Evolutionary conservation across 352 stramenopile genomes (phyloP), one percentile per base, ranked within the genome.

Genomic region (Pythium dissotocum): DNA sequence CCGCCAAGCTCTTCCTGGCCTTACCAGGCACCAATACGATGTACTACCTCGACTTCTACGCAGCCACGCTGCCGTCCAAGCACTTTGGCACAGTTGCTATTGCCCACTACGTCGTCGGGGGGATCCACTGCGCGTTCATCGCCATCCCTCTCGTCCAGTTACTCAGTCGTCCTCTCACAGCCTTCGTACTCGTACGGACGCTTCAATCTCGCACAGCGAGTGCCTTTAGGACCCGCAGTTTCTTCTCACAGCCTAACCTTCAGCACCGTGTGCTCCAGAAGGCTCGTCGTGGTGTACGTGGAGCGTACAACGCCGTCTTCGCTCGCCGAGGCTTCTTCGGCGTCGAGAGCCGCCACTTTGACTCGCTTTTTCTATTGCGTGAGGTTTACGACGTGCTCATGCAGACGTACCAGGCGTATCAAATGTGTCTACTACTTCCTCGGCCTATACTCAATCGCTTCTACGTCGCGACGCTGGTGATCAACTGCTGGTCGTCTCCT

Each of bases 41-140:
- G 35, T 40, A 40, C 35, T 40, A 14, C 35, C 35, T 30, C 28
- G 28, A 30, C 28, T 30, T 30, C 28, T 30, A 30, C 28, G 28
- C 28, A 4, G 28, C 28, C 28, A 30, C 28, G 28, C 28, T 30
- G 54, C 72, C 70, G 8, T 4, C 67, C 7, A 46, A 33, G 8
- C 58, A 74, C 51, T 67, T 76, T 14, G 24, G 36, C n/a, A 30
- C 28, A 7, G 69, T 82, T 33, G 57, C 70, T 6, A 35, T 64
- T 2, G 67, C 70, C 26, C 73, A 79, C 46, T 70, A 51, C 4
- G n/a, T 68, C 9, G 32, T 78, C 55, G 69, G 63, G 8, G 57
- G 18, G 14, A 51, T 78, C 32, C 76, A 82, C 42, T 65, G 35
- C 21, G 69, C 56, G 28, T 58, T 76, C 18, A n/a, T 79, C 2